A percentile compares a stretch with the other conserved stretches of the same genome.
phyloP scores from a whole-genome alignment of 2,329 filamentous ascomycete genomes.

The Exserohilum rostratum region DNA sequence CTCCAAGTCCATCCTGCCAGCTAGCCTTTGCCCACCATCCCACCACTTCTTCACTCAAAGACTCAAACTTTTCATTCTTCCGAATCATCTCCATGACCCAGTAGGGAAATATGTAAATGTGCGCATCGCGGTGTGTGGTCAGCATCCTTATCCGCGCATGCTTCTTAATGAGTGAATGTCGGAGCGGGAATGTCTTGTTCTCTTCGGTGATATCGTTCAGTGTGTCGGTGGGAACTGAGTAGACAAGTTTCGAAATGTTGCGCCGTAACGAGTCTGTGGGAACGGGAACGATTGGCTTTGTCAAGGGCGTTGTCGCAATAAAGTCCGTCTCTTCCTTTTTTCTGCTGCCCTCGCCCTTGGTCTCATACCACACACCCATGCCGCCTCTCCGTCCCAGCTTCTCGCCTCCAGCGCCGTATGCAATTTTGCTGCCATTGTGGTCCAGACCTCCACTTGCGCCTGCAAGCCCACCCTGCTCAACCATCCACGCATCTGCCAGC shows the following conservation, averaged over 20 bases:
- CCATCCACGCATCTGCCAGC: conserved; percentile 90
- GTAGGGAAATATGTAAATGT: conserved; percentile 91
- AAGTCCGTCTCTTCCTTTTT: conserved; percentile 96
- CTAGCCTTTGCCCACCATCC: conserved; percentile 95
- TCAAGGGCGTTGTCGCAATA: conserved; percentile 75
- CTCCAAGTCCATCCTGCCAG: conserved; percentile 82
- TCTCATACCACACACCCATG: conserved; percentile 89
- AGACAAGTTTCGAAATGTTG: conserved; percentile 77
- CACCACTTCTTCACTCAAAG: conserved; percentile 86
- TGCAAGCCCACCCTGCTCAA: conserved; percentile 73
- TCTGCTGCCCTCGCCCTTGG: conserved; percentile 74
- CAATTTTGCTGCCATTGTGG: conserved; percentile 51
- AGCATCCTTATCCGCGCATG: conserved; percentile 80
- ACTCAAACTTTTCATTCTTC: conserved; percentile 81
- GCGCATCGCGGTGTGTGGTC: conserved; percentile 84
- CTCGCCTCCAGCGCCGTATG: conserved; percentile 60
- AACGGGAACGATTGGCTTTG: conserved; percentile 62
- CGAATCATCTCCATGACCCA: conserved; percentile 88
- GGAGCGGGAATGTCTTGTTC: conserved; percentile 73
- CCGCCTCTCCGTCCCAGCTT: conserved; percentile 73
- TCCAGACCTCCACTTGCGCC: conserved; percentile 60
- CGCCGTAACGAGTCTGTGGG: conserved; percentile 69
- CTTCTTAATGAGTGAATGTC: conserved; percentile 75
- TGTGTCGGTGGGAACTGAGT: conserved; percentile 86
- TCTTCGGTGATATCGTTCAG: conserved; percentile 82